Evolutionary conservation across 371 early-diverging fungal genomes (phyloP).

Genomic region (Choanephora cucurbitarum): DNA sequence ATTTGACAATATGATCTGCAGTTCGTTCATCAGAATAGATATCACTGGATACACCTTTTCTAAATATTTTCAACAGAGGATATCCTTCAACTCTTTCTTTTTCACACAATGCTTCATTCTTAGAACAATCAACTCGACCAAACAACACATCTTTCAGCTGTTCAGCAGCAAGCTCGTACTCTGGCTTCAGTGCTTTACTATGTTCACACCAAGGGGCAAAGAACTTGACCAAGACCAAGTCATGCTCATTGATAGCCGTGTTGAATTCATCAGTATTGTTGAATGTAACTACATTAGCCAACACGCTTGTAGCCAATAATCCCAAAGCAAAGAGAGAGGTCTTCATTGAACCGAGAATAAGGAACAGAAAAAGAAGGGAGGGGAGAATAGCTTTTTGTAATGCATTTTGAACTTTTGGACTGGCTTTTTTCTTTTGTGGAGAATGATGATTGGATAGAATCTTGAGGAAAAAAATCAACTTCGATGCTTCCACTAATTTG

Average conservation of each 20-base stretch:
- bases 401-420: too few species aligned
- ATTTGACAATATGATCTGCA: constrained; percentile 71
- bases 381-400: neutral
- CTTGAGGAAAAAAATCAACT: too few species aligned
- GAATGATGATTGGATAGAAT: neutral
- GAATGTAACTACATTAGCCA: constrained; percentile 2
- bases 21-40: constrained; percentile 75
- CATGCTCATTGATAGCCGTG: constrained; percentile 56
- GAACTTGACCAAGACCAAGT: constrained; percentile 87
- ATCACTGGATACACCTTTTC: constrained; percentile 17
- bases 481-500: too few species aligned
- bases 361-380: neutral
- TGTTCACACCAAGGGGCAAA: constrained; percentile 93
- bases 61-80: constrained; percentile 38
- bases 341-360: constrained; percentile 1
- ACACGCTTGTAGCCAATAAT: neutral
- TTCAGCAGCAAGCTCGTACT: constrained; percentile 85
- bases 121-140: constrained; percentile 95
- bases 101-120: constrained; percentile 74
- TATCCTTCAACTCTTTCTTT: constrained; percentile 80
- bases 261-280: constrained; percentile 55
- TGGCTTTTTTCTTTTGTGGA: neutral
- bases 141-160: constrained; percentile 59
- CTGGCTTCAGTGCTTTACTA: constrained; percentile 81
- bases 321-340: constrained; percentile 5